Evolutionary conservation across 768 basidiomycete species (phyloP).

Genomic region (Inosperma sp.): DNA sequence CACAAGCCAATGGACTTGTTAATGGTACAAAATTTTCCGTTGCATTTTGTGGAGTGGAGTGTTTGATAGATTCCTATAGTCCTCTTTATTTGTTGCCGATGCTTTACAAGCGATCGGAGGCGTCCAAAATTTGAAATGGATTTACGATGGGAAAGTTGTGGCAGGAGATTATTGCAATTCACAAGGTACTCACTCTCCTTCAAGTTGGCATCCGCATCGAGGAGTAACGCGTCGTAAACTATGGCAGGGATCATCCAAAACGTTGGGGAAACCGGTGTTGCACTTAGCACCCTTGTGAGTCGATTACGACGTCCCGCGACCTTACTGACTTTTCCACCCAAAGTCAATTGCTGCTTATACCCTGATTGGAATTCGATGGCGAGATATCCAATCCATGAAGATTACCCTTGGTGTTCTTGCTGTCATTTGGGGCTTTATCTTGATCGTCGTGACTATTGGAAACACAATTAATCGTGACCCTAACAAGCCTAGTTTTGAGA

Average conservation of each 20-base stretch:
- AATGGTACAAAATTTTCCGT: slow-evolving; percentile 27
- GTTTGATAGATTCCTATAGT: slow-evolving; percentile 11
- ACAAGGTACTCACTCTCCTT: too few species aligned
- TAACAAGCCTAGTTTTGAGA: slow-evolving; percentile 19
- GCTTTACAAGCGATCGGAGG: slow-evolving; percentile 37
- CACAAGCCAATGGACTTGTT: slow-evolving; percentile 37
- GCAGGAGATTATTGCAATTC: slow-evolving; percentile 33
- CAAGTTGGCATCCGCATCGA: too few species aligned
- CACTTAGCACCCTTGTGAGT: slow-evolving; percentile 39
- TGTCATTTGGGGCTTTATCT: slow-evolving; percentile 34
- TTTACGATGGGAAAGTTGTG: slow-evolving; percentile 30
- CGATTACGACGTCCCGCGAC: not conserved
- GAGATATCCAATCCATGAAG: slow-evolving; percentile 22
- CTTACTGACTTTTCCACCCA: not conserved
- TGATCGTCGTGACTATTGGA: slow-evolving; percentile 30
- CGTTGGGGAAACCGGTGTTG: slow-evolving; percentile 39
- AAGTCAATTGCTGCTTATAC: slow-evolving; percentile 40
- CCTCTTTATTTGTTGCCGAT: slow-evolving; percentile 30
- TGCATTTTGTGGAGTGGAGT: not conserved
- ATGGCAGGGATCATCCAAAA: slow-evolving; percentile 35
- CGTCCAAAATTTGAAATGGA: slow-evolving; percentile 35
- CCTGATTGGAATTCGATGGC: slow-evolving; percentile 37
- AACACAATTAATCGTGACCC: slow-evolving; percentile 20
- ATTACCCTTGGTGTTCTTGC: slow-evolving; percentile 25
- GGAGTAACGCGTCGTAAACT: not conserved